Percentiles rank a stretch among this genome's conserved stretches.
phyloP scores from a whole-genome alignment of 2,329 filamentous ascomycete species.

The Nothopassalora personata region DNA sequence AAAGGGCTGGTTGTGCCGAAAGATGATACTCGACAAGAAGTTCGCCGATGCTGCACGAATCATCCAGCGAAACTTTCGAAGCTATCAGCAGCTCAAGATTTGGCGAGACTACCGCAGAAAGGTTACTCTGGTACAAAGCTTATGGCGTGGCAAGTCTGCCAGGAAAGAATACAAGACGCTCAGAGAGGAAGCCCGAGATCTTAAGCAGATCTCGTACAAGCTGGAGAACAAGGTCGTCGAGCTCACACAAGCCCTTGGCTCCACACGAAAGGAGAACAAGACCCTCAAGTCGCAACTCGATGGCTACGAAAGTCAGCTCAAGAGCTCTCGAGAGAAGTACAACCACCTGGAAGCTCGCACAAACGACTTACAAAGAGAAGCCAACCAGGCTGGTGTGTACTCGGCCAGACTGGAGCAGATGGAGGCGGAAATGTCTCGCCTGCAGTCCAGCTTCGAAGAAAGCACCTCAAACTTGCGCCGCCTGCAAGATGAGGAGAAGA shows the following conservation, averaged over 20 bases:
- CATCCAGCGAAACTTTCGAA: slow-evolving; percentile 88
- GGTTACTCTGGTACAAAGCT: slow-evolving; percentile 80
- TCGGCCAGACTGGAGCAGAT: slow-evolving; percentile 84
- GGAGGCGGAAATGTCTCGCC: slow-evolving; percentile 91
- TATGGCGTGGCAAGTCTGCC: slow-evolving; percentile 83
- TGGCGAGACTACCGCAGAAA: slow-evolving; percentile 91
- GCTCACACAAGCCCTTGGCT: slow-evolving; percentile 86
- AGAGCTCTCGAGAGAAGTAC: slow-evolving; percentile 89
- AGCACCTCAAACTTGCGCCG: slow-evolving; percentile 85
- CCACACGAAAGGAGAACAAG: slow-evolving; percentile 94
- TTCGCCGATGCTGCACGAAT: slow-evolving; percentile 84
- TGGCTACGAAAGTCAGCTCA: slow-evolving; percentile 92
- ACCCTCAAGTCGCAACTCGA: slow-evolving; percentile 79
- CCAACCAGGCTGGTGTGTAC: slow-evolving; percentile 94
- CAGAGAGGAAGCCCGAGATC: slow-evolving; percentile 91
- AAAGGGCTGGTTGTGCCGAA: slow-evolving; percentile 86
- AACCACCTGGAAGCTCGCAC: slow-evolving; percentile 83
- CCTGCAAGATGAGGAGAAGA: slow-evolving; percentile 88
- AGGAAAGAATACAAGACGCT: slow-evolving; percentile 81
- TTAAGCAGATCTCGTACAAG: slow-evolving; percentile 99
- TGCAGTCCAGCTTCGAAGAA: slow-evolving; percentile 85
- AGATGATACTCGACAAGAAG: slow-evolving; percentile 88
- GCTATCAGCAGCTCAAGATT: slow-evolving; percentile 66
- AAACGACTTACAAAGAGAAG: slow-evolving; percentile 92
- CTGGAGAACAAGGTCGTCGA: slow-evolving; percentile 99